Conservation (phyloP, 1,284 basidiomycete genomes). For the Puccinia novopanici region DNA sequence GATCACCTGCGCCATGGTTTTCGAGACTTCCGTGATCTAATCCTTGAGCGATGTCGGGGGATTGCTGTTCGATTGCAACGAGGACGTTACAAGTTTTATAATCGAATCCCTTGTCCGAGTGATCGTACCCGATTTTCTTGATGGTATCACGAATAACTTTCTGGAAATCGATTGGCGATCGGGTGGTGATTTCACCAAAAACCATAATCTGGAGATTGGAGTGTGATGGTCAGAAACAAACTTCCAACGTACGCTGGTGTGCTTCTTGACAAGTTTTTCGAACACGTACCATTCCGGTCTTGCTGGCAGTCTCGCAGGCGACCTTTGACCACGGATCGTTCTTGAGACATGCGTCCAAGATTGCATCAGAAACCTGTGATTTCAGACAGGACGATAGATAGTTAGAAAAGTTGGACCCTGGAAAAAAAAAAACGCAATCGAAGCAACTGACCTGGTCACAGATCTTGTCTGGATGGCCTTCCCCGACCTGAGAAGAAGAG, state of each 20-base stretch:
- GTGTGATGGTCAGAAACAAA: background rate
- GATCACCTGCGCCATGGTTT: constrained; percentile 96
- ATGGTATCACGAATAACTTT: constrained; percentile 95
- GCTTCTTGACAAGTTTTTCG: too few species aligned
- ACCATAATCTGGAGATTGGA: constrained; percentile 62
- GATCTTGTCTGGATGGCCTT: constrained; percentile 99
- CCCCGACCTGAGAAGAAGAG: constrained; percentile 67
- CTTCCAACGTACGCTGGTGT: too few species aligned
- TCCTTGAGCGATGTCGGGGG: constrained; percentile 98
- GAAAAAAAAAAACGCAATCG: too few species aligned
- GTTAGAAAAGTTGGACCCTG: too few species aligned
- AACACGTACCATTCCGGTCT: constrained; percentile 61
- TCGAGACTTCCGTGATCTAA: constrained; percentile 96
- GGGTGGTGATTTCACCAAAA: constrained; percentile 99
- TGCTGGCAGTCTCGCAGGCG: constrained; percentile 60
- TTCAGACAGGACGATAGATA: constrained; percentile 53
- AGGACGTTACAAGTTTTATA: constrained; percentile 95
- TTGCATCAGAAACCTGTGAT: constrained; percentile 61
- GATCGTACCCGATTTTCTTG: constrained; percentile 97
- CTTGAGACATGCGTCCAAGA: constrained; percentile 92
- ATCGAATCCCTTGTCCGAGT: constrained; percentile 97
- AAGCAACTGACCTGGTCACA: constrained; percentile 84
- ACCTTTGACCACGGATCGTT: constrained; percentile 92
- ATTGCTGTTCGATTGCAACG: constrained; percentile 99
- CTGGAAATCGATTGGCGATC: constrained; percentile 93